Percentiles rank a stretch among this genome's conserved stretches.
These are phyloP conservation scores for Zoysia japonica DNA, from an alignment of 176 grass and related monocot genomes.

Conservation along the genomic window DNA sequence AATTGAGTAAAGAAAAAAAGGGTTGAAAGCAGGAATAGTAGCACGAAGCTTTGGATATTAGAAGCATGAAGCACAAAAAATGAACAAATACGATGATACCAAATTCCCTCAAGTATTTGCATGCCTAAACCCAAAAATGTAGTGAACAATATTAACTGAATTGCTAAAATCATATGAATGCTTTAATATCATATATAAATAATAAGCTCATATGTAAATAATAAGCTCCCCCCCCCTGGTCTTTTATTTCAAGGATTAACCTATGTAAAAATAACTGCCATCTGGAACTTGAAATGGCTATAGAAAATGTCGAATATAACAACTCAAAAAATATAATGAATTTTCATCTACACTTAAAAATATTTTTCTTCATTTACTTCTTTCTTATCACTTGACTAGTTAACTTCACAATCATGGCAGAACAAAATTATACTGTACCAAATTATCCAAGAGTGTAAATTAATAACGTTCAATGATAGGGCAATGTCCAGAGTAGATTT, in stretches of 20 bases:
- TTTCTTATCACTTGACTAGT: background rate
- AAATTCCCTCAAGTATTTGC: conserved; percentile 16
- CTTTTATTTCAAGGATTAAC: background rate
- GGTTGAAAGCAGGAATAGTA: background rate
- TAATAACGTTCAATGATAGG: background rate
- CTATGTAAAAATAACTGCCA: conserved; percentile 1
- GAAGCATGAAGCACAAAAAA: conserved; percentile 10
- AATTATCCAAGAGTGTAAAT: conserved; percentile 1
- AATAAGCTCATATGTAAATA: background rate
- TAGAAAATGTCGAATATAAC: conserved; percentile 1
- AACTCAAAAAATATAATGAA: background rate
- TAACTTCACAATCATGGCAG: conserved; percentile 2
- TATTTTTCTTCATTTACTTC: background rate
- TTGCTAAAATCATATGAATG: background rate
- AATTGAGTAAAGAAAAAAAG: background rate
- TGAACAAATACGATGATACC: conserved; percentile 2
- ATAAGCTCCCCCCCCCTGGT: background rate
- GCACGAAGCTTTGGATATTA: background rate
- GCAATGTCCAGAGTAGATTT: background rate
- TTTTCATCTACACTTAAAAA: background rate
- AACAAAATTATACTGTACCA: background rate
- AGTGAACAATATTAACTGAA: conserved; percentile 1
- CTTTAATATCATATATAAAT: background rate
- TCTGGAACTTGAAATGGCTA: background rate
- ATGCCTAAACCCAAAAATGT: background rate